These are phyloP conservation scores for Tothia fuscella DNA, from an alignment of 2,329 filamentous ascomycete genomes.

Conservation along the genomic window DNA sequence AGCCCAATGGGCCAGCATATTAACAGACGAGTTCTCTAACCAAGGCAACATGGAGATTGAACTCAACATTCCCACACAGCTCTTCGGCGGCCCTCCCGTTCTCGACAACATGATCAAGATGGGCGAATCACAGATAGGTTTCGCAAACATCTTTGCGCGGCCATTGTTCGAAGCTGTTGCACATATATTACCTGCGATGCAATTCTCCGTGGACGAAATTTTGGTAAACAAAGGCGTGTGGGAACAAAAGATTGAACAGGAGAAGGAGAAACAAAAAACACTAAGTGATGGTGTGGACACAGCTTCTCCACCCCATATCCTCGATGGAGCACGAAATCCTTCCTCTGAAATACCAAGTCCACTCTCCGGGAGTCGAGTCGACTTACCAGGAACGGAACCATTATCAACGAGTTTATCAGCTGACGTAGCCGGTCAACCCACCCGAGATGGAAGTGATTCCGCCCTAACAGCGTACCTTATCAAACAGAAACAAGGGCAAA, in stretches of 20 bases:
- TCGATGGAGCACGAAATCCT: conserved; percentile 6
- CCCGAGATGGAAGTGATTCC: not conserved
- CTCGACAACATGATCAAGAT: conserved; percentile 74
- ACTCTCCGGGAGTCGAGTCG: conserved; percentile 3
- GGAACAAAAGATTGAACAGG: conserved; percentile 53
- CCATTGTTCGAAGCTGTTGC: conserved; percentile 83
- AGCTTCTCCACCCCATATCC: not conserved
- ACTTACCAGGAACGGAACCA: not conserved
- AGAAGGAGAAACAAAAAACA: conserved; percentile 23
- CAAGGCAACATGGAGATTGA: conserved; percentile 88
- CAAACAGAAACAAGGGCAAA: not conserved
- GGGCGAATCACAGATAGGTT: conserved; percentile 79
- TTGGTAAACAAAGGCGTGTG: conserved; percentile 65
- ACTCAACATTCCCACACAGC: conserved; percentile 73
- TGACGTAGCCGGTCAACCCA: not conserved
- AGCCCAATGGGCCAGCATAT: conserved; percentile 76
- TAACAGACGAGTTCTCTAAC: conserved; percentile 91
- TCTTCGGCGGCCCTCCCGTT: conserved; percentile 68
- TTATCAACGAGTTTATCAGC: not conserved
- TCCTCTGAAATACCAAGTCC: conserved; percentile 6
- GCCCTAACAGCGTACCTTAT: not conserved
- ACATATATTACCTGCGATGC: conserved; percentile 73
- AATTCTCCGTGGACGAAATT: conserved; percentile 74
- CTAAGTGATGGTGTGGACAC: not conserved
- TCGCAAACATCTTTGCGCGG: conserved; percentile 92